phyloP scores from a whole-genome alignment of 176 grass and related monocot genomes.

The Aegilops speltoides region DNA sequence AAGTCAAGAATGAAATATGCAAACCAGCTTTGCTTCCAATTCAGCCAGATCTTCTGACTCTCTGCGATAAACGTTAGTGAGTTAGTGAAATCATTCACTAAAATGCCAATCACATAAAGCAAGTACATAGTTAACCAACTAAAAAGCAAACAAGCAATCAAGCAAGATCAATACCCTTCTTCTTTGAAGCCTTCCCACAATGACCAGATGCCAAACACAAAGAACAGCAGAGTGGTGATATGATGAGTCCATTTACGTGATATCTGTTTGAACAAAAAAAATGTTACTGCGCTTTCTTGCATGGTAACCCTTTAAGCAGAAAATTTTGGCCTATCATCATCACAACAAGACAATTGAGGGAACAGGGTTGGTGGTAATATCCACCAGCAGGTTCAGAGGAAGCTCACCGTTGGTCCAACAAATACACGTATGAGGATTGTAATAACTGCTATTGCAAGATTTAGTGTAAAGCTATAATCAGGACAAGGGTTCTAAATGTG shows the following conservation, averaged over 20 bases:
- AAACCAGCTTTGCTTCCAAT: conserved; percentile 93
- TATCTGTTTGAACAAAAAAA: too few relatives aligned
- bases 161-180: conserved; percentile 56
- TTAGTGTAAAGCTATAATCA: background rate
- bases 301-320: background rate
- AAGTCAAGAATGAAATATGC: conserved; percentile 32
- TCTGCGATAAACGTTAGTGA: conserved; percentile 34
- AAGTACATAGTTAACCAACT: conserved; percentile 8
- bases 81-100: conserved; percentile 12
- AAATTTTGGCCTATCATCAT: background rate
- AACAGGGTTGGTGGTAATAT: background rate
- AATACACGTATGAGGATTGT: background rate
- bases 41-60: conserved; percentile 82
- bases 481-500: background rate
- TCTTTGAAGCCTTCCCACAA: conserved; percentile 95
- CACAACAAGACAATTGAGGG: background rate
- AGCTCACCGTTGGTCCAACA: background rate
- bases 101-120: conserved; percentile 10
- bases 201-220: conserved; percentile 93
- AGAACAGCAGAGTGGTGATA: conserved; percentile 87
- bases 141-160: background rate
- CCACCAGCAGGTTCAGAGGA: background rate
- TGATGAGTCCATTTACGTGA: conserved; percentile 96
- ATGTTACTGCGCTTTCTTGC: too few relatives aligned
- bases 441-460: background rate